phyloP scores from a whole-genome alignment of 2,329 filamentous ascomycete species.

The Saccharata proteae region DNA sequence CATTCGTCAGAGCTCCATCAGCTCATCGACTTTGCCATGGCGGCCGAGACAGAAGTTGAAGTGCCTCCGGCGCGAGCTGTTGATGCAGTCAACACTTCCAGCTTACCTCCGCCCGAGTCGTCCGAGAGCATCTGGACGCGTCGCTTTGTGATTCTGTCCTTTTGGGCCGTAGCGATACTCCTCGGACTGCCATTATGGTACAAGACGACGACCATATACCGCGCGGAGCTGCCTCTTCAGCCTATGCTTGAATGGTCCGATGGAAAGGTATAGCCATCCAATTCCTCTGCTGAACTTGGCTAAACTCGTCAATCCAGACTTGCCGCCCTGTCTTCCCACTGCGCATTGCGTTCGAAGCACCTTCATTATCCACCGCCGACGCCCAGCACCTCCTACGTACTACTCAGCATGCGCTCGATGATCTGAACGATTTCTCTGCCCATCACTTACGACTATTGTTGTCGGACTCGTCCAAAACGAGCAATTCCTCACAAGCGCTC shows the following conservation, averaged over 20 bases:
- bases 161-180: conserved; percentile 76
- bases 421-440: conserved; percentile 72
- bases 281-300: background rate
- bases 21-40: too few species aligned
- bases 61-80: too few species aligned
- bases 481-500: conserved; percentile 17
- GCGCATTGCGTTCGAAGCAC: conserved; percentile 64
- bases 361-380: conserved; percentile 52
- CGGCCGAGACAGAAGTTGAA: too few species aligned
- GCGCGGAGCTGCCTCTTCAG: conserved; percentile 69
- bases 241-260: conserved; percentile 88
- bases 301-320: conserved; percentile 41
- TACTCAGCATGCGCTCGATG: conserved; percentile 79
- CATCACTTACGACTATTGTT: conserved; percentile 69
- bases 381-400: conserved; percentile 61
- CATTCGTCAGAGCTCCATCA: too few species aligned
- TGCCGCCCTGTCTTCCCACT: conserved; percentile 84
- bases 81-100: too few species aligned
- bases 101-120: conserved; percentile 74
- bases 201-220: conserved; percentile 84
- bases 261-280: conserved; percentile 52
- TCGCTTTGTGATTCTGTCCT: conserved; percentile 66
- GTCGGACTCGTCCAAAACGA: conserved; percentile 23
- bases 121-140: conserved; percentile 56
- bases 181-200: conserved; percentile 92